Evolutionary conservation across 371 early-diverging fungal species (phyloP), one percentile per base, ranked within the genome.

Genomic region (Mucor indicus): DNA sequence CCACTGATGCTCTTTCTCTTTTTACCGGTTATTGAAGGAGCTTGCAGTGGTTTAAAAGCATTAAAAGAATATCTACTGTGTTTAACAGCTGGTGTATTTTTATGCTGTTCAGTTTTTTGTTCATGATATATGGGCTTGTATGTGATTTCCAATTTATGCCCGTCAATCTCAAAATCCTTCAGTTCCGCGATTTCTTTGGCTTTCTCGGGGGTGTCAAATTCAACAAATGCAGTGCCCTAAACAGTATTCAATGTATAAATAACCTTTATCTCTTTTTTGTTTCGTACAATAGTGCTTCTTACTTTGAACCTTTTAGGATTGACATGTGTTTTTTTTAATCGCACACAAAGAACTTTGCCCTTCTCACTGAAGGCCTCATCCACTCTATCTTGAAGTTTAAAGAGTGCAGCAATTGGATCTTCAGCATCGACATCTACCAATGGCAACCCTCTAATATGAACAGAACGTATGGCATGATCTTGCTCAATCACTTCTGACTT

Each of bases 361-460:
- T 65, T 53, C 38, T 65, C 31, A 27, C 50, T 33, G 30, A 86
- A 86, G 49, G 63, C 67, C 51, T 77, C 76, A 35, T 83, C 81
- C 35, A 82, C 54, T 49, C 82, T 71, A 36, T 83, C 73, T 51
- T 82, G 83, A n/a, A 77, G 57, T 1, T 69, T 54, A 23, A 79
- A 67, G 6, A 72, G 55, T 38, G 58, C 69, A 8, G 75, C 79
- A 13, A 32, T 20, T 15, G 59, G 53, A 23, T 65, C 55, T 21
- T 60, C 56, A n/a, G 48, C 62, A 16, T 40, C 56, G 1, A 47
- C 62, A 51, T 69, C 69, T 0, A 63, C 57, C 35, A 60, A 54
- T 44, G 82, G 77, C 31, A 83, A 74, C 27, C 83, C 83, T 73
- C 84, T 85, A 38, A 76, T 80, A 21, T 87, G 81, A 44, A 88